phyloP scores from a whole-genome alignment of 345 rosid species.

The Kandelia obovata region DNA sequence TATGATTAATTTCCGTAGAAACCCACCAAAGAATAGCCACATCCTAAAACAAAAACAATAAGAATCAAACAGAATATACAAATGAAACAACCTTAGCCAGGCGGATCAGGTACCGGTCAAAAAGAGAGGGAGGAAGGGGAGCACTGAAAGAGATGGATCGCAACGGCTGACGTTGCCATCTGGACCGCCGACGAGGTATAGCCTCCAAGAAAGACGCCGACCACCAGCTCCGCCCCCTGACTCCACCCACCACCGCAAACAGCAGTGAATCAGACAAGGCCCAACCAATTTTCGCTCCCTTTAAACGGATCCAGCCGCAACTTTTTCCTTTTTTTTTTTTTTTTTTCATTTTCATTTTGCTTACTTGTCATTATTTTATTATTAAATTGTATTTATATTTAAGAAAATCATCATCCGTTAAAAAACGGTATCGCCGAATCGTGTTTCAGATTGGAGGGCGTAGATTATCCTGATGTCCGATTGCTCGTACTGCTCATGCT shows the following conservation, averaged over 20 bases:
- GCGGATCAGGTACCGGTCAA: background rate
- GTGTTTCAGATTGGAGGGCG: too few species aligned
- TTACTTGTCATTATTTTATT: background rate
- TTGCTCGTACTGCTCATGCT: background rate
- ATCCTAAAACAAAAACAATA: background rate
- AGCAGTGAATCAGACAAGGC: background rate
- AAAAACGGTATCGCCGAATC: background rate
- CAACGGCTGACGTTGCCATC: background rate
- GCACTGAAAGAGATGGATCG: background rate
- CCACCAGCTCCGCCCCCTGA: conserved; percentile 7
- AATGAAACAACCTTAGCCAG: conserved; percentile 6
- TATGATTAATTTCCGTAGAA: too few species aligned
- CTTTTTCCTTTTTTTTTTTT: background rate
- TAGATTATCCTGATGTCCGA: too few species aligned
- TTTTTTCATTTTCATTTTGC: conserved; percentile 1
- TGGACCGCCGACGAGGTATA: conserved; percentile 13
- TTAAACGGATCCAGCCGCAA: conserved; percentile 41
- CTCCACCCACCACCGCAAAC: background rate
- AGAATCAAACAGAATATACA: background rate
- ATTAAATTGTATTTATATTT: background rate
- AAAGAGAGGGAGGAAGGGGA: background rate
- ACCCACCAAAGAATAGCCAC: background rate
- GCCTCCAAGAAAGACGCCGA: conserved; percentile 4
- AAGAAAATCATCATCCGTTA: background rate
- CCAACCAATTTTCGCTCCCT: conserved; percentile 26